A percentile compares a stretch with the other conserved stretches of the same genome.
These are phyloP conservation scores for Phanerochaete carnosa DNA, from an alignment of 768 basidiomycete species.

Conservation along the genomic window DNA sequence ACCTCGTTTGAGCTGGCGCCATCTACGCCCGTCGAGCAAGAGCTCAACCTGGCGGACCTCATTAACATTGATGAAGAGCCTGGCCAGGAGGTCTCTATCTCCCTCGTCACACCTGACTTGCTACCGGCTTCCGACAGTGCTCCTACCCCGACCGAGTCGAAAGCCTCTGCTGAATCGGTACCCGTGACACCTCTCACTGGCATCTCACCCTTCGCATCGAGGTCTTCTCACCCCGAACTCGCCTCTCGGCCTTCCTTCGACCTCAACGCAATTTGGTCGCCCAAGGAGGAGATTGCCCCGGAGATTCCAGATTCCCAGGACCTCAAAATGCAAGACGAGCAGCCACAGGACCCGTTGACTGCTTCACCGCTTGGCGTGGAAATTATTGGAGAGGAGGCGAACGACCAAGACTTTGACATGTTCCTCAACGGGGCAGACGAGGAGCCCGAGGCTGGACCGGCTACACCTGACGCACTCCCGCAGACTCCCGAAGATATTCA, in stretches of 20 bases:
- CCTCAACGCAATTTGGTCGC: constrained; percentile 68
- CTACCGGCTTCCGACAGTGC: constrained; percentile 11
- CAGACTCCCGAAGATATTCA: constrained; percentile 39
- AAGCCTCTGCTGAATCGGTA: constrained; percentile 2
- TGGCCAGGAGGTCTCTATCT: constrained; percentile 31
- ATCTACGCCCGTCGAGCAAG: constrained; percentile 42
- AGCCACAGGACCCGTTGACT: background rate
- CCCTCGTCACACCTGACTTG: constrained; percentile 10
- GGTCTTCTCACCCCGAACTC: constrained; percentile 38
- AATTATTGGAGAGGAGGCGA: constrained; percentile 37
- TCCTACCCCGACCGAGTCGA: background rate
- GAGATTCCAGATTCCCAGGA: constrained; percentile 25
- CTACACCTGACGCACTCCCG: background rate
- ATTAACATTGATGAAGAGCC: constrained; percentile 75
- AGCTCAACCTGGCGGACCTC: constrained; percentile 70
- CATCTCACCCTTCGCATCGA: constrained; percentile 33
- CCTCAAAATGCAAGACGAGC: constrained; percentile 29
- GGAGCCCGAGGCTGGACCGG: constrained; percentile 16
- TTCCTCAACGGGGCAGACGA: constrained; percentile 66
- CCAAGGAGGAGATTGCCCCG: constrained; percentile 28
- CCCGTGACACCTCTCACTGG: constrained; percentile 18
- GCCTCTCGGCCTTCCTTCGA: constrained; percentile 60
- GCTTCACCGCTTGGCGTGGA: constrained; percentile 33
- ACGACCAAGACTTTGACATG: constrained; percentile 86
- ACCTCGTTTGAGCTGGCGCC: constrained; percentile 38